Percentiles rank a stretch among this genome's conserved stretches.
Conservation (phyloP, 176 grass and related monocot species). For the Olyra latifolia region DNA sequence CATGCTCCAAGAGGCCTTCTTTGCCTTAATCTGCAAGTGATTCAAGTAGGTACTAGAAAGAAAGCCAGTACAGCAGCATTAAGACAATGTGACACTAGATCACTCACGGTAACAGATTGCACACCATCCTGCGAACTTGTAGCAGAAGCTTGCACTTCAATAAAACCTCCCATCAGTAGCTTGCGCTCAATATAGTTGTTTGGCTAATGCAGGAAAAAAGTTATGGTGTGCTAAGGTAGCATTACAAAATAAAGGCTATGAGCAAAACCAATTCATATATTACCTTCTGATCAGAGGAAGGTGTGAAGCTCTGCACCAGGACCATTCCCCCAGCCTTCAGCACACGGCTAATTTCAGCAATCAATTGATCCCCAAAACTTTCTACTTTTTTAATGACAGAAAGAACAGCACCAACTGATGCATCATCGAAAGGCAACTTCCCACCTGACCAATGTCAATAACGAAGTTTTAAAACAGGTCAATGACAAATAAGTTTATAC, state of each 20-base stretch:
- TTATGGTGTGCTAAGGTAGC: not conserved
- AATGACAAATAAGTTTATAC: not conserved
- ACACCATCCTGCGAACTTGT: constrained; percentile 31
- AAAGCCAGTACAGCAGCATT: not conserved
- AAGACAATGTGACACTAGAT: not conserved
- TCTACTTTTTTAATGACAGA: constrained; percentile 46
- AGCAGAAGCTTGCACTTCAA: constrained; percentile 64
- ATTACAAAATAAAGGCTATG: not conserved
- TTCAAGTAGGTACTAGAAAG: not conserved
- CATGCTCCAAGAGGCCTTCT: constrained; percentile 78
- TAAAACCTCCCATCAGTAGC: constrained; percentile 71
- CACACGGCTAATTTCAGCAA: constrained; percentile 66
- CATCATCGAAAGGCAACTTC: constrained; percentile 62
- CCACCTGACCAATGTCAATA: constrained; percentile 40
- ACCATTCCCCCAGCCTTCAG: constrained; percentile 69
- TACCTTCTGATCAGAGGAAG: constrained; percentile 58
- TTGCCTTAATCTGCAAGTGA: constrained; percentile 65
- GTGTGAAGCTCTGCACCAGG: constrained; percentile 47
- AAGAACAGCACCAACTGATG: constrained; percentile 61
- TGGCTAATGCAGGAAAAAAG: constrained; percentile 39
- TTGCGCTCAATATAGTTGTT: constrained; percentile 65
- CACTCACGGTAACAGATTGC: constrained; percentile 60
- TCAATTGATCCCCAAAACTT: constrained; percentile 51
- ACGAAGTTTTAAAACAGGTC: not conserved
- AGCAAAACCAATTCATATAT: not conserved